Conservation (phyloP, 176 grass and related monocot genomes). For the Oryza brachyantha region DNA sequence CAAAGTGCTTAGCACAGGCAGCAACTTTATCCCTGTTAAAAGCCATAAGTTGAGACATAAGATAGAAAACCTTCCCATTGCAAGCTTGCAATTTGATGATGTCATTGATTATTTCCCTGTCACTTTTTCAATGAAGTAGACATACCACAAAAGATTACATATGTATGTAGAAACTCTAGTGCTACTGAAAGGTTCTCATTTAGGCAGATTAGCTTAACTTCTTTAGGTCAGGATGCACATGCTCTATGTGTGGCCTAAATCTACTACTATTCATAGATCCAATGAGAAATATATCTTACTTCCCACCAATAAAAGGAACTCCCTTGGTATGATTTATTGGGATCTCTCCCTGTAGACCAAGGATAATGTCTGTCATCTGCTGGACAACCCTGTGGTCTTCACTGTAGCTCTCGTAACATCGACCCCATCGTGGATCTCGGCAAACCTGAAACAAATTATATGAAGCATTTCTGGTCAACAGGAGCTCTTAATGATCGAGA, state of each 20-base stretch:
- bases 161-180: constrained; percentile 2
- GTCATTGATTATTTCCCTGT: neutral
- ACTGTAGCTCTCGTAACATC: constrained; percentile 95
- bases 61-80: constrained; percentile 11
- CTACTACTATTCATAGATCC: constrained; percentile 2
- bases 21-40: constrained; percentile 84
- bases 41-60: constrained; percentile 32
- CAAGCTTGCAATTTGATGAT: neutral
- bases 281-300: constrained; percentile 58
- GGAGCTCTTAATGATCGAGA: constrained; percentile 13
- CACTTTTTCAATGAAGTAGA: constrained; percentile 1
- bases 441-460: constrained; percentile 63
- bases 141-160: constrained; percentile 3
- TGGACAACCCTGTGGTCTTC: constrained; percentile 86
- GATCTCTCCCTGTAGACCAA: constrained; percentile 89
- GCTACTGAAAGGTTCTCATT: neutral
- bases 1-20: constrained; percentile 92
- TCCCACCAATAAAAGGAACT: constrained; percentile 86
- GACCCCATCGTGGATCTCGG: constrained; percentile 97
- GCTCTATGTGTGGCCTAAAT: neutral
- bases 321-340: constrained; percentile 81
- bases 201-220: constrained; percentile 11
- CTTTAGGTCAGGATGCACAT: constrained; percentile 7
- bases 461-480: constrained; percentile 26
- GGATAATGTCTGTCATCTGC: constrained; percentile 94